Evolutionary conservation across 371 early-diverging fungal species (phyloP), one percentile per base, ranked within the genome.

Genomic region (Lichtheimia hyalospora): DNA sequence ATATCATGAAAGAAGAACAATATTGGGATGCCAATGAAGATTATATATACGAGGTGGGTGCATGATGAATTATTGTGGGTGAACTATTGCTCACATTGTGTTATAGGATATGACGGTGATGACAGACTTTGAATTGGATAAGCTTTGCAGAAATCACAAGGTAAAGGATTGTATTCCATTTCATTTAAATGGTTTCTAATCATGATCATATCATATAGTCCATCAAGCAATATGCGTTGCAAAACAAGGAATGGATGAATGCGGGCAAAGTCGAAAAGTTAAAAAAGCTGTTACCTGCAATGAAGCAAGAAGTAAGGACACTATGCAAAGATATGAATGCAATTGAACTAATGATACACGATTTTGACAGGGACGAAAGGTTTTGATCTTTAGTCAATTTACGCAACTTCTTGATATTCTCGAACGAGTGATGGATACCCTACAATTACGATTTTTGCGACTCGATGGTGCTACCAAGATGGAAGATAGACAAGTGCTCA

Each of bases 111-210:
- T 96, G 93, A 66, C 81, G 13, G 71, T 89, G 5, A 91, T 92
- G 88, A 84, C 85, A 41, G 96, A 96, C 67, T 94, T 92, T 74
- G 93, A 95, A 61, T 64, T 96, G 34, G 84, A 94, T 66, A 63
- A 72, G 25, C 62, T 94, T 14, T 92, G 92, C 62, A 49, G 58
- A 24, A 85, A 84, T 54, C 86, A 89, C 62, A 79, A 69, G 74
- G 84, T 84, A 70, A 64, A 10, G 3, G 18, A 44, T 21, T 7
- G 16, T 5, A 50, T 25, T 57, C 18, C 6, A 21, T 50, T n/a
- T 13, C 14, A 24, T 27, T n/a, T 27, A 4, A 0, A 3, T 27
- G 27, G 27, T 27, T 4, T 7, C 27, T 27, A 3, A 27, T 27
- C 4, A 3, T 34, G 10, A 8, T 34, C 34, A 34, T 34, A 8